A percentile compares a stretch with the other conserved stretches of the same genome.
Conservation (phyloP, 2,329 filamentous ascomycete species). For the Fusarium camptoceras region DNA sequence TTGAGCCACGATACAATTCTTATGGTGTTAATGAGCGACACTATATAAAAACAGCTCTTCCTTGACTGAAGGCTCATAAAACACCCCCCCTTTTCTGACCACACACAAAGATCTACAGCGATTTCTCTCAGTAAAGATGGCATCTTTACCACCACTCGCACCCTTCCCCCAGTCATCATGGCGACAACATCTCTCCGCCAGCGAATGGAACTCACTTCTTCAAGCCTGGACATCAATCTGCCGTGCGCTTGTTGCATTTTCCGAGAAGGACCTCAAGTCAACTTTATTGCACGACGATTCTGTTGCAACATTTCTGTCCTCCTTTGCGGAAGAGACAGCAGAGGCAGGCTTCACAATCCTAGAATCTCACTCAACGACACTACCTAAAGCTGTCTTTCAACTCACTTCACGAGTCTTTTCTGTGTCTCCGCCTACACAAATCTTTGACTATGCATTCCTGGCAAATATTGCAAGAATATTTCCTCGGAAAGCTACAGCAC, state of each 20-base stretch:
- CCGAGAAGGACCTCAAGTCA: conserved; percentile 65
- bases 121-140: conserved; percentile 48
- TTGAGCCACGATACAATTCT: conserved; percentile 18
- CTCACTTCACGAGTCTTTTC: conserved; percentile 69
- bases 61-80: not conserved
- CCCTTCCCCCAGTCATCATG: conserved; percentile 78
- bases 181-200: conserved; percentile 71
- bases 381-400: conserved; percentile 74
- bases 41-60: conserved; percentile 10
- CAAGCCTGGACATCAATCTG: conserved; percentile 80
- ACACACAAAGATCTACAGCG: not conserved
- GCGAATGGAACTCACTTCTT: conserved; percentile 83
- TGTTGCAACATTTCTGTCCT: conserved; percentile 71
- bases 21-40: conserved; percentile 1
- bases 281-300: conserved; percentile 67
- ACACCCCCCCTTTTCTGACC: not conserved
- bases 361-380: conserved; percentile 53
- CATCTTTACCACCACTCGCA: conserved; percentile 76
- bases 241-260: conserved; percentile 71
- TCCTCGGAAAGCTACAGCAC: conserved; percentile 69
- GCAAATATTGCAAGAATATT: conserved; percentile 76
- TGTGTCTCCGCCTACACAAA: conserved; percentile 52
- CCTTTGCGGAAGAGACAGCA: conserved; percentile 71
- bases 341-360: conserved; percentile 51
- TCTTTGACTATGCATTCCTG: conserved; percentile 76